Conservation (phyloP, 2,329 filamentous ascomycete species). For the Exophiala viscosa region DNA sequence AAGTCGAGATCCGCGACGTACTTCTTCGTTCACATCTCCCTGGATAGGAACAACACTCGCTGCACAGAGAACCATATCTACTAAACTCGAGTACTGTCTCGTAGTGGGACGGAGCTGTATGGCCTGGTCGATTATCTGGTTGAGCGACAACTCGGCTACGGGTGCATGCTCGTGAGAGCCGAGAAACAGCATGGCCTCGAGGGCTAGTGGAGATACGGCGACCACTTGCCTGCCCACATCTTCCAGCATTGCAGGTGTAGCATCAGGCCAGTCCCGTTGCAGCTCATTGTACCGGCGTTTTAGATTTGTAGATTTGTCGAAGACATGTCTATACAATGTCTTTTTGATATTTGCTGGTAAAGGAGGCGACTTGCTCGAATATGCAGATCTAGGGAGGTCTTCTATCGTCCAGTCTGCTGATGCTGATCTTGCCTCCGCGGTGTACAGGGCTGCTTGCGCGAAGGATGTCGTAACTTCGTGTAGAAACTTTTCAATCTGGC, state of each 20-base stretch:
- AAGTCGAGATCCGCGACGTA: conserved; percentile 33
- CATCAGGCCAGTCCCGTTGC: not conserved
- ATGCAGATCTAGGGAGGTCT: conserved; percentile 24
- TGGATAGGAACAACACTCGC: not conserved
- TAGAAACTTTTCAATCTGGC: conserved; percentile 2
- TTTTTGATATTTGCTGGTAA: conserved; percentile 12
- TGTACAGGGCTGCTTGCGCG: conserved; percentile 23
- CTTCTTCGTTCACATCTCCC: conserved; percentile 14
- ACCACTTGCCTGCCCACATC: conserved; percentile 13
- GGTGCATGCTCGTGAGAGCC: not conserved
- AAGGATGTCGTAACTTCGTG: conserved; percentile 8
- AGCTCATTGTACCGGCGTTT: not conserved
- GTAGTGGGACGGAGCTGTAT: conserved; percentile 26
- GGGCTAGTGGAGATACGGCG: conserved; percentile 21
- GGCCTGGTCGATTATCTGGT: conserved; percentile 49
- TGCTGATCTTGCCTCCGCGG: conserved; percentile 16
- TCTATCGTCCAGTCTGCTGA: conserved; percentile 13
- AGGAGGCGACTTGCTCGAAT: conserved; percentile 11
- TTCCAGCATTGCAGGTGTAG: not conserved
- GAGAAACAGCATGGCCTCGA: conserved; percentile 27
- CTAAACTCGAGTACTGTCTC: conserved; percentile 61
- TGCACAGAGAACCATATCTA: conserved; percentile 56
- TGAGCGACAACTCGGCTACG: conserved; percentile 54
- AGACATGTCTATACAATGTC: conserved; percentile 20
- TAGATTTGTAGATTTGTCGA: conserved; percentile 16